A percentile compares a stretch with the other conserved stretches of the same genome.
Conservation (phyloP, 2,329 filamentous ascomycete genomes). For the Neurospora sp. region DNA sequence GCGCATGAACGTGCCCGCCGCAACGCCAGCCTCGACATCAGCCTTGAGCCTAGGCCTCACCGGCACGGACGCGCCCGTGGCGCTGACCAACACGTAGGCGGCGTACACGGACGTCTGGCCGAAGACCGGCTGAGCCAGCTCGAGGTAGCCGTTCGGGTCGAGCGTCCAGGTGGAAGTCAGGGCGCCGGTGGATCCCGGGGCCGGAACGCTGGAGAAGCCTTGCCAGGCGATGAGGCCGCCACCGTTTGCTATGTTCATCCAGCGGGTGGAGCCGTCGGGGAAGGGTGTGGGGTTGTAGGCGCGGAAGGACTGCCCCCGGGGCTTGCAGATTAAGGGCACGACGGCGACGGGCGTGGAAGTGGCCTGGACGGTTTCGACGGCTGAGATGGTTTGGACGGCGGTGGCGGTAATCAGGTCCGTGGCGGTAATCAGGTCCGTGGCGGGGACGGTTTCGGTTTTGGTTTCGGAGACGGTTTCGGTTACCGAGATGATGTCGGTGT, state of each 20-base stretch:
- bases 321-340: constrained; percentile 1
- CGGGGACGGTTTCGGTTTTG: not conserved
- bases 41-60: not conserved
- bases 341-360: not conserved
- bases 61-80: not conserved
- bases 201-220: not conserved
- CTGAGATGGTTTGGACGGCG: not conserved
- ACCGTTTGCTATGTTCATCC: not conserved
- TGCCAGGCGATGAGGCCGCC: constrained; percentile 1
- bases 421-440: not conserved
- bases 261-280: constrained; percentile 2
- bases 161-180: constrained; percentile 4
- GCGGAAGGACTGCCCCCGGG: not conserved
- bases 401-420: not conserved
- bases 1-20: not conserved
- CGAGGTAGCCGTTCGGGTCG: constrained; percentile 2
- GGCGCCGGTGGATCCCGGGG: not conserved
- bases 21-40: not conserved
- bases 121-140: constrained; percentile 3
- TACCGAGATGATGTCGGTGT: not conserved
- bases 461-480: not conserved
- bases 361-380: not conserved
- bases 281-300: not conserved
- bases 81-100: constrained; percentile 1
- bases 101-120: constrained; percentile 1